phyloP scores from a whole-genome alignment of 2,329 filamentous ascomycete species.

The Podosphaera xanthii region DNA sequence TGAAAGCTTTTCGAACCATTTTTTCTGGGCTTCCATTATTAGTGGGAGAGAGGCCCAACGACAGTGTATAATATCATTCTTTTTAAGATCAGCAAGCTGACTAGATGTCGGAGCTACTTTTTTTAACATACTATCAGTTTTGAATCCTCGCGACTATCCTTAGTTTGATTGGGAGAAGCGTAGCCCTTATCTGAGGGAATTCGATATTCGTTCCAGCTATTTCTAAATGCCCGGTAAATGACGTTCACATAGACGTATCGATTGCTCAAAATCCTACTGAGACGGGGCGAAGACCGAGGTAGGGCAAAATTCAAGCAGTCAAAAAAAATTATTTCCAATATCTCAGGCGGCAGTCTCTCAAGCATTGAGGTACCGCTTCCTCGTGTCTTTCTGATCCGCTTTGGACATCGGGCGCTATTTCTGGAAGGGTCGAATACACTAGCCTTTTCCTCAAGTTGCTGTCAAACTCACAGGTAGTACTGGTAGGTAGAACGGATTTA shows the following conservation, averaged over 20 bases:
- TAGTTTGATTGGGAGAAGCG: neutral
- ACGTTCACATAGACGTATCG: slow-evolving; percentile 9
- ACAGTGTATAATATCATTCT: slow-evolving; percentile 11
- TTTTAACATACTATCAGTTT: too few species aligned
- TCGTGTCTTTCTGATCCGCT: neutral
- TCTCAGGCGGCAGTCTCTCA: slow-evolving; percentile 14
- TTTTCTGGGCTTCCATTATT: slow-evolving; percentile 9
- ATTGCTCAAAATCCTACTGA: slow-evolving; percentile 14
- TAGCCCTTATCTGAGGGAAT: neutral
- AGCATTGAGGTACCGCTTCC: slow-evolving; percentile 2
- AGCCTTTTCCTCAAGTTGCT: neutral
- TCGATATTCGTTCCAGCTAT: slow-evolving; percentile 7
- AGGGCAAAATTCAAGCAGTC: slow-evolving; percentile 12
- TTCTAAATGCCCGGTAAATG: slow-evolving; percentile 11
- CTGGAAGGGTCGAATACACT: neutral
- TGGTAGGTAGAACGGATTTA: neutral
- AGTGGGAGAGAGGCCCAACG: slow-evolving; percentile 12
- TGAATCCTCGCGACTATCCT: neutral
- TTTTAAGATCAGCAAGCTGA: neutral
- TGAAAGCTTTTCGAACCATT: slow-evolving; percentile 7
- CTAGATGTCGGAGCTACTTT: neutral
- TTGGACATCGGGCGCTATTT: neutral
- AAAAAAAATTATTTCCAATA: slow-evolving; percentile 14
- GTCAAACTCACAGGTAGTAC: neutral
- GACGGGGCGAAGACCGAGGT: slow-evolving; percentile 12